Evolutionary conservation across 2,329 filamentous ascomycete genomes (phyloP).

Genomic region (Pyrenochaeta sp.): DNA sequence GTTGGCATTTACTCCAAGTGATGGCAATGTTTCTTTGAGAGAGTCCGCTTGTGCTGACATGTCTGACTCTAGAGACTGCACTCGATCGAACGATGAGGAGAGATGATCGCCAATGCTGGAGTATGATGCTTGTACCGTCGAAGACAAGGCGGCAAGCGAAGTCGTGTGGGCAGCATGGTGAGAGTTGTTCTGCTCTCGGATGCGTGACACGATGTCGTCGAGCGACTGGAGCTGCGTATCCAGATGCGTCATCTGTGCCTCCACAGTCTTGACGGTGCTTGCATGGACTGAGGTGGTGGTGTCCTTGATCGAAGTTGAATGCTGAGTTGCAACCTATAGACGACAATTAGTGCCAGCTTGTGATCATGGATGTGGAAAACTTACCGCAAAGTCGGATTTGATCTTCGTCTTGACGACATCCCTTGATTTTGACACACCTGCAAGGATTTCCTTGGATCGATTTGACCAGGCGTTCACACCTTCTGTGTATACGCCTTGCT

Average conservation of each 20-base stretch:
- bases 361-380: constrained; percentile 39
- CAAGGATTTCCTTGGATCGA: constrained; percentile 73
- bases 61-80: constrained; percentile 73
- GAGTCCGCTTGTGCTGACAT: constrained; percentile 68
- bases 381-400: constrained; percentile 84
- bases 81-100: constrained; percentile 71
- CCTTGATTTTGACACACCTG: constrained; percentile 75
- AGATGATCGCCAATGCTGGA: constrained; percentile 75
- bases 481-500: constrained; percentile 70
- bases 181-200: constrained; percentile 78
- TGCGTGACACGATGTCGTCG: constrained; percentile 87
- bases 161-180: constrained; percentile 75
- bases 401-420: constrained; percentile 83
- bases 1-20: constrained; percentile 62
- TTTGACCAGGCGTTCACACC: constrained; percentile 79
- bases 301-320: constrained; percentile 82
- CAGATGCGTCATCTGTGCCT: constrained; percentile 87
- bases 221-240: constrained; percentile 87
- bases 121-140: constrained; percentile 77
- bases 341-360: constrained; percentile 29
- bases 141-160: constrained; percentile 72
- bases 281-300: constrained; percentile 88
- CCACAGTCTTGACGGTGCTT: constrained; percentile 88
- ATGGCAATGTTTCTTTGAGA: constrained; percentile 68
- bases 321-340: constrained; percentile 72